A percentile compares a stretch with the other conserved stretches of the same genome.
Conservation (phyloP, 352 stramenopile genomes). For the Phytopythium litorale region DNA sequence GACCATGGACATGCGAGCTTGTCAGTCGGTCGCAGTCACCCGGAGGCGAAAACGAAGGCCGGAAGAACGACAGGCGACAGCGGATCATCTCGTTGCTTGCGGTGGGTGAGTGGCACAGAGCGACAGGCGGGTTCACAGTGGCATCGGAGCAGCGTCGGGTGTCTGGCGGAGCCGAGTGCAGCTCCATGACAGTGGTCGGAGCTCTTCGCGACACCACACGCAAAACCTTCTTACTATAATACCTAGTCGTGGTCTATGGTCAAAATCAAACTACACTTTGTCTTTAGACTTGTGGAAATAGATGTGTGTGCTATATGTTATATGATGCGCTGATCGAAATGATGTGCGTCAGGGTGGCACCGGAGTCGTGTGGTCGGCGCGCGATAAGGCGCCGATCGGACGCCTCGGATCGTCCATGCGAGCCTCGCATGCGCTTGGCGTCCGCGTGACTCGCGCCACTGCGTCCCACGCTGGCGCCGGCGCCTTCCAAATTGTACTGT, state of each 20-base stretch:
- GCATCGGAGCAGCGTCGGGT: background rate
- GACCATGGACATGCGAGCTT: background rate
- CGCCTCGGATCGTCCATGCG: background rate
- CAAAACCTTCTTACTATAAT: too few relatives aligned
- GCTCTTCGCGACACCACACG: background rate
- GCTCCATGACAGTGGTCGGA: background rate
- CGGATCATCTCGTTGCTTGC: background rate
- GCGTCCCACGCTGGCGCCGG: background rate
- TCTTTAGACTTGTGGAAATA: too few relatives aligned
- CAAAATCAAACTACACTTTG: too few relatives aligned
- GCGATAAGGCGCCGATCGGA: background rate
- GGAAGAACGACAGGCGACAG: background rate
- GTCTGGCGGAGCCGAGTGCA: background rate
- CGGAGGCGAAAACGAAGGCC: background rate
- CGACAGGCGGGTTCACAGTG: conserved; percentile 4
- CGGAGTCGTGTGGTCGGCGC: background rate
- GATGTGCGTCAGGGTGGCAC: background rate
- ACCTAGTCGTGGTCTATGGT: too few relatives aligned
- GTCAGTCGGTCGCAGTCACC: background rate
- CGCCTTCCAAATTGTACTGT: conserved; percentile 3
- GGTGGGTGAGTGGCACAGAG: background rate
- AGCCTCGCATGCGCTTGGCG: background rate
- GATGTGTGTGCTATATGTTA: background rate
- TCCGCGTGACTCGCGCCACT: background rate
- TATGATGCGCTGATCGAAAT: background rate